These are phyloP conservation scores for Fusarium setosum DNA, from an alignment of 2,329 filamentous ascomycete genomes.

Conservation along the genomic window DNA sequence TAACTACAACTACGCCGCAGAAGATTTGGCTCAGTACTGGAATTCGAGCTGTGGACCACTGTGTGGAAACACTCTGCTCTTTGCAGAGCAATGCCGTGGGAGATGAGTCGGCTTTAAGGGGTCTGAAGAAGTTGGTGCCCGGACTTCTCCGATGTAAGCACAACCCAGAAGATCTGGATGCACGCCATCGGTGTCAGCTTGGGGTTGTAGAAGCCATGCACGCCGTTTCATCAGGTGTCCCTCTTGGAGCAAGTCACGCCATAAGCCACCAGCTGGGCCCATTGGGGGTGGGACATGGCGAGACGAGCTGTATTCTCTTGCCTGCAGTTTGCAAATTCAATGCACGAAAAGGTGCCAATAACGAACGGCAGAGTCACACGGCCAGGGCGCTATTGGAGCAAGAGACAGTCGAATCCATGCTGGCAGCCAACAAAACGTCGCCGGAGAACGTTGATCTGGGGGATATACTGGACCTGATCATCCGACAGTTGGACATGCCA, in stretches of 20 bases:
- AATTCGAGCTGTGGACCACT: conserved; percentile 67
- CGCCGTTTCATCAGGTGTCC: conserved; percentile 52
- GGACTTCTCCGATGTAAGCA: conserved; percentile 10
- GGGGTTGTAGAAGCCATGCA: conserved; percentile 65
- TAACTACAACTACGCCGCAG: conserved; percentile 62
- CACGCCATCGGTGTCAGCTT: conserved; percentile 59
- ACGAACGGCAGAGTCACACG: conserved; percentile 41
- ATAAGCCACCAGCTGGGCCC: conserved; percentile 66
- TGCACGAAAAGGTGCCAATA: conserved; percentile 41
- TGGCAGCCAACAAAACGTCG: not conserved
- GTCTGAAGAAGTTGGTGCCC: not conserved
- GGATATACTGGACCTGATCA: conserved; percentile 62
- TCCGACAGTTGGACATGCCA: conserved; percentile 65
- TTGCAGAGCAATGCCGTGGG: conserved; percentile 51
- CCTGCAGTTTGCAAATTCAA: conserved; percentile 67
- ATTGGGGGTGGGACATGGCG: conserved; percentile 68
- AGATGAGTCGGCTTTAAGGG: conserved; percentile 14
- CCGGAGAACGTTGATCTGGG: conserved; percentile 54
- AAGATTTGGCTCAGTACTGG: conserved; percentile 69
- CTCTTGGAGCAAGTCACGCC: conserved; percentile 62
- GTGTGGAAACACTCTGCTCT: conserved; percentile 65
- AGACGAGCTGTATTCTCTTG: conserved; percentile 60
- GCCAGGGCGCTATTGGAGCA: conserved; percentile 29
- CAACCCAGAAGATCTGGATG: conserved; percentile 51
- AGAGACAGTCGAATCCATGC: not conserved